Evolutionary conservation across 129 eudicot species (phyloP), one percentile per base, ranked within the genome.

Genomic region (Rutidosis leptorrhynchoides): DNA sequence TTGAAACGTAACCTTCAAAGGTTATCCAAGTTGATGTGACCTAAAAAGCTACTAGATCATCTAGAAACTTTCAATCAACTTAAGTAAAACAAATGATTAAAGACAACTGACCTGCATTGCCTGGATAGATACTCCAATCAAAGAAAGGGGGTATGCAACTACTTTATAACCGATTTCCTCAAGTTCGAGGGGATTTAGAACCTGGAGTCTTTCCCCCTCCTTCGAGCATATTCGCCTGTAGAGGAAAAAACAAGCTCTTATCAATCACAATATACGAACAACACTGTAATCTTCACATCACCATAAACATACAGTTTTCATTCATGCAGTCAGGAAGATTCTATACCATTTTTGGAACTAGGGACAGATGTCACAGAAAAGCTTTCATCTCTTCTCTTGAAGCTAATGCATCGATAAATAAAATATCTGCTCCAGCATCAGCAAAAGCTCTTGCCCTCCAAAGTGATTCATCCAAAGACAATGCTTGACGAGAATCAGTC

Each of bases 161-260:
- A 92, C 59, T 83, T 88, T 92, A 78, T 75, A 92, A 58, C 98
- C 98, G 54, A 85, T 58, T 17, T 78, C 90, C 78, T 83, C 95
- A 43, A 92, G 96, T 75, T 92, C 98, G 35, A 78, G 65, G 30
- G 98, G 98, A 71, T 74, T 83, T 33, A 88, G 87, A 74, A 92
- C 85, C n/a, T 54, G 98, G 96, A 21, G 98, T 88, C 81, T 71
- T 92, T 4, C 96, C 98, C 33, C 98, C 98, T 57, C 98, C 98
- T 83, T 92, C 98, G 65, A 92, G 98, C 98, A 92, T 92, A 77
- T 83, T 92, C 37, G 95, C 98, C 98, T 92, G 37, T n/a, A 22
- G 4, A 46, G 6, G 30, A 26, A 55, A 22, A 6, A 6, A 29
- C 2, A 8, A 60, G n/a, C n/a, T n/a, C n/a, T n/a, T n/a, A n/a